phyloP scores from a whole-genome alignment of 306 rosid species.

The Dryas alaskensis region DNA sequence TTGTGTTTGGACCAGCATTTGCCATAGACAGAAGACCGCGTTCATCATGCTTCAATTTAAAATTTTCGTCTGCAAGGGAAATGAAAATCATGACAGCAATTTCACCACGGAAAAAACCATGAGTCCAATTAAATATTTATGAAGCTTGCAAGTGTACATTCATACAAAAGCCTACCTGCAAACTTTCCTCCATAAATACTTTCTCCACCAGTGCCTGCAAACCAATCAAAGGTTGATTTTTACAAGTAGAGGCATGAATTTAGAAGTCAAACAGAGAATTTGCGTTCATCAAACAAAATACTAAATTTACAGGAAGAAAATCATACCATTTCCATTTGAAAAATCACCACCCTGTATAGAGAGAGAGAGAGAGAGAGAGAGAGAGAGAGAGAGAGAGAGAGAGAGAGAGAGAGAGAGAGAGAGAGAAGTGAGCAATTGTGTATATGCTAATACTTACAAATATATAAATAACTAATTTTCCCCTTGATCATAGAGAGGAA shows the following conservation, averaged over 20 bases:
- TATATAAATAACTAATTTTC: neutral
- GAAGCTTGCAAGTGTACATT: constrained; percentile 5
- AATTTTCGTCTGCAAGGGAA: constrained; percentile 77
- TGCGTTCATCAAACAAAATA: constrained; percentile 22
- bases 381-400: neutral
- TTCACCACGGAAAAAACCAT: neutral
- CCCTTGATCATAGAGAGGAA: neutral
- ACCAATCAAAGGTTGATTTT: constrained; percentile 42
- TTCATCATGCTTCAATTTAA: constrained; percentile 72
- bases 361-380: constrained; percentile 3
- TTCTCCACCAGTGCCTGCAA: constrained; percentile 97
- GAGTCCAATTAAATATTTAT: constrained; percentile 20
- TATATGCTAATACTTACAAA: neutral
- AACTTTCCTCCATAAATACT: constrained; percentile 95
- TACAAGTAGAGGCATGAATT: constrained; percentile 34
- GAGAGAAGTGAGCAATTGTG: neutral
- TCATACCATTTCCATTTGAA: constrained; percentile 84
- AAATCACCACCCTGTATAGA: constrained; percentile 92
- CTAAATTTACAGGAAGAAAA: constrained; percentile 26
- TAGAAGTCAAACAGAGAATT: constrained; percentile 31
- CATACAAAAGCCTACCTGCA: constrained; percentile 56
- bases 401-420: constrained; percentile 2
- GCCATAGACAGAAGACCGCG: constrained; percentile 97
- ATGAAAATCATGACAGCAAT: constrained; percentile 16
- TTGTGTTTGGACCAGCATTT: constrained; percentile 89